phyloP scores from a whole-genome alignment of 257 asterid genomes.

The Solanum etuberosum region DNA sequence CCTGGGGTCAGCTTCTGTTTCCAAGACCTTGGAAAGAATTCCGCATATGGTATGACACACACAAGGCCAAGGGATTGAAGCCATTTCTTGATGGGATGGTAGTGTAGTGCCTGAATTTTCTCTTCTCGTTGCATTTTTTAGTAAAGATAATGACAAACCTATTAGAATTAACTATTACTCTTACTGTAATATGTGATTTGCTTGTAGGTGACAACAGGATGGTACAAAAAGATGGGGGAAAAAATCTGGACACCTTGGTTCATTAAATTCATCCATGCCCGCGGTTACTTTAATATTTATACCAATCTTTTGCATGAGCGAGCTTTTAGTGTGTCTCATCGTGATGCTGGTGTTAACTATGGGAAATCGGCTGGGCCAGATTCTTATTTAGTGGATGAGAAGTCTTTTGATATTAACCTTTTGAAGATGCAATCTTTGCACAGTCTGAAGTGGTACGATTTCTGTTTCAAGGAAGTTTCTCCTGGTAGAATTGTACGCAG shows the following conservation, averaged over 20 bases:
- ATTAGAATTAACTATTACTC: not conserved
- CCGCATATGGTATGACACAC: conserved; percentile 76
- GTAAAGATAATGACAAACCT: not conserved
- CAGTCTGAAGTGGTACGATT: conserved; percentile 75
- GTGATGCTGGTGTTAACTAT: conserved; percentile 91
- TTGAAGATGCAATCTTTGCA: conserved; percentile 49
- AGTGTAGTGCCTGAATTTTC: not conserved
- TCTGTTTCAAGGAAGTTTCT: conserved; percentile 62
- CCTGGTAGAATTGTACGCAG: conserved; percentile 42
- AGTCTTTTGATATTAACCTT: conserved; percentile 26
- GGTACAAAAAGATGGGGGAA: conserved; percentile 94
- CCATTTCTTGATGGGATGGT: conserved; percentile 95
- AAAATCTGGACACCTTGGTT: conserved; percentile 99
- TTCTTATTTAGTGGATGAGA: conserved; percentile 57
- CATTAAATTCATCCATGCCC: conserved; percentile 77
- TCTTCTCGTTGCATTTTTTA: not conserved
- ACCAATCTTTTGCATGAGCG: conserved; percentile 64
- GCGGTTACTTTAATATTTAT: conserved; percentile 70
- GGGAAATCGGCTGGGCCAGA: conserved; percentile 89
- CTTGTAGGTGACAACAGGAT: conserved; percentile 79
- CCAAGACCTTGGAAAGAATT: conserved; percentile 97
- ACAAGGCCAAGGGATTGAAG: conserved; percentile 67
- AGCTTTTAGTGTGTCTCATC: conserved; percentile 82
- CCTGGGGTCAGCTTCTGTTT: conserved; percentile 98
- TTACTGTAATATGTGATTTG: not conserved